Evolutionary conservation across 163 green algal species (phyloP).

Genomic region (Dunaliella salina): DNA sequence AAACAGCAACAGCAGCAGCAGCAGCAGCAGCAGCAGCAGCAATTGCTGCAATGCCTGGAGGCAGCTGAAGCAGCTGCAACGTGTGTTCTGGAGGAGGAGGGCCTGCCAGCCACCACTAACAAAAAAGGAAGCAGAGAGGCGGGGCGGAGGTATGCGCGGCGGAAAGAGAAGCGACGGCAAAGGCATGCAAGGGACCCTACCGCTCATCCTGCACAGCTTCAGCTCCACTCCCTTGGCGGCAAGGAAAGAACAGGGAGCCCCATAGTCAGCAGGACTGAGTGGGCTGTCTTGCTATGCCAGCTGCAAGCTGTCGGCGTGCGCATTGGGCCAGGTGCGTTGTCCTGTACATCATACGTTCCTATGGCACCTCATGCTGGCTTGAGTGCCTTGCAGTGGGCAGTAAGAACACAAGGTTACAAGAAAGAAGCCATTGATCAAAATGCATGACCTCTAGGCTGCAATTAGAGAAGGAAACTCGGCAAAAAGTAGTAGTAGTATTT

Average conservation of each 20-base stretch:
- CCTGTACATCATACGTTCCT: no score
- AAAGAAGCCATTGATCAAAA: background rate
- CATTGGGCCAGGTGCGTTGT: background rate
- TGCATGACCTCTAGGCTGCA: background rate
- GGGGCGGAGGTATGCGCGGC: background rate
- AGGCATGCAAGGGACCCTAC: background rate
- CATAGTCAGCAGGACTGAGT: background rate
- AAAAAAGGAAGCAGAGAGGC: background rate
- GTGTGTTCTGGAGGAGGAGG: background rate
- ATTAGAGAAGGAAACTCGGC: background rate
- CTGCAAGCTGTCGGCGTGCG: background rate
- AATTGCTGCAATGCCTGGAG: background rate
- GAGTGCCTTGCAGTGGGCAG: background rate
- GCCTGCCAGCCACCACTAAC: background rate
- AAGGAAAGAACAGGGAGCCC: background rate
- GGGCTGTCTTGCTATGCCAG: background rate
- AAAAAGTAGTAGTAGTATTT: no score
- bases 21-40: background rate
- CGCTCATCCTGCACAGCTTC: background rate
- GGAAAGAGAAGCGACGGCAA: background rate
- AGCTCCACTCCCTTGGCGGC: background rate
- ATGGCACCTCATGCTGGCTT: background rate
- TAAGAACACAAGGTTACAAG: background rate
- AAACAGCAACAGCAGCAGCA: background rate
- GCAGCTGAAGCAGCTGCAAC: background rate